Conservation (phyloP, 2,329 filamentous ascomycete species). For the Hymenoscyphus scutula region DNA sequence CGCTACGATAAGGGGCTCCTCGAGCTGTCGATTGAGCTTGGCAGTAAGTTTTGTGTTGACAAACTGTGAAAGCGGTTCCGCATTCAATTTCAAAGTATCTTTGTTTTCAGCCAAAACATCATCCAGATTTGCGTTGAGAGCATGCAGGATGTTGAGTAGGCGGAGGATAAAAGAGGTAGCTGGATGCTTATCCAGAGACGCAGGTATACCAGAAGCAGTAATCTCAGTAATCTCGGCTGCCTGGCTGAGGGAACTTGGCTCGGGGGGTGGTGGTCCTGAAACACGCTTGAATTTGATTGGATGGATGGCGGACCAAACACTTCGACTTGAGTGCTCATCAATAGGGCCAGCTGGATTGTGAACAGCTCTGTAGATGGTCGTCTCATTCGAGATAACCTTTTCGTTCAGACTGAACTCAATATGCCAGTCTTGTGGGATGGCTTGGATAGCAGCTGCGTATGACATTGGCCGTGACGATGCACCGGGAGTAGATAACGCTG, state of each 20-base stretch:
- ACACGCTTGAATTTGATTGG: constrained; percentile 90
- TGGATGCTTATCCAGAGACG: constrained; percentile 78
- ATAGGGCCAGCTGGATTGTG: constrained; percentile 56
- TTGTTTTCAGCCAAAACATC: constrained; percentile 82
- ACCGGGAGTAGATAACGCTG: constrained; percentile 42
- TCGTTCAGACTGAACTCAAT: constrained; percentile 90
- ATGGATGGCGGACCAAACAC: constrained; percentile 87
- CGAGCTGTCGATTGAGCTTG: constrained; percentile 93
- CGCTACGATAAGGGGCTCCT: constrained; percentile 94
- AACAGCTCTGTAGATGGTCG: constrained; percentile 92
- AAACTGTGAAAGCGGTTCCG: constrained; percentile 87
- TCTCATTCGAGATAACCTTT: constrained; percentile 83
- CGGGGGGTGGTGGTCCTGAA: constrained; percentile 74
- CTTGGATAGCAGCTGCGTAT: constrained; percentile 80
- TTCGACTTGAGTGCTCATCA: constrained; percentile 68
- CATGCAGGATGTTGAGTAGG: constrained; percentile 84
- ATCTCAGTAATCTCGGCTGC: constrained; percentile 50
- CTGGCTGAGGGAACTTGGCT: constrained; percentile 61
- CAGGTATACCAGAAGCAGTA: constrained; percentile 63
- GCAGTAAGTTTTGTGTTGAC: constrained; percentile 98
- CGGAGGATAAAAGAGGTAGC: constrained; percentile 84
- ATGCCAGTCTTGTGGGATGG: constrained; percentile 89
- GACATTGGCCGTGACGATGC: constrained; percentile 66
- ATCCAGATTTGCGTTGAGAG: constrained; percentile 88
- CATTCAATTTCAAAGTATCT: constrained; percentile 65